These are phyloP conservation scores for Solanum aculeatissimum DNA, from an alignment of 305 asterid genomes.

Conservation along the genomic window DNA sequence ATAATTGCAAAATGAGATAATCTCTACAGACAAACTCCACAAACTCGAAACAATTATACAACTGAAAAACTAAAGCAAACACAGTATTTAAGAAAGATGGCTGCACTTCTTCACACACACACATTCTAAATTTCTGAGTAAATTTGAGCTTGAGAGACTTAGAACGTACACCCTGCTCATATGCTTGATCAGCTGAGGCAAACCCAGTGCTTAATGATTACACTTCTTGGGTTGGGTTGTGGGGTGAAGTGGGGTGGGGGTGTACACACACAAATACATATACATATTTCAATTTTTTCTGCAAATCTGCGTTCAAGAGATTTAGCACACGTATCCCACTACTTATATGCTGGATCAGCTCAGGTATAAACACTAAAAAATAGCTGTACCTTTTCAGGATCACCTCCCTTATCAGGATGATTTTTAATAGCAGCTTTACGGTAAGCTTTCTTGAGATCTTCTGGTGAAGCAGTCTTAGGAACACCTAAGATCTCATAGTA, in stretches of 20 bases:
- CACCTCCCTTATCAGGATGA: conserved; percentile 38
- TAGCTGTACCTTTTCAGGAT: conserved; percentile 24
- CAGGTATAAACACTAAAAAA: neutral
- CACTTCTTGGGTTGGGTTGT: neutral
- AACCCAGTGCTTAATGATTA: neutral
- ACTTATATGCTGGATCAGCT: neutral
- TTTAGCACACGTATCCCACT: neutral
- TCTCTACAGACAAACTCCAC: neutral
- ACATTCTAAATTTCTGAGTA: neutral
- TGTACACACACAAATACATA: neutral
- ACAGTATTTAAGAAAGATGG: neutral
- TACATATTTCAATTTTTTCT: neutral
- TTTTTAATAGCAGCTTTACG: conserved; percentile 33
- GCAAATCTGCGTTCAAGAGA: neutral
- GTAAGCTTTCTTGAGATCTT: conserved; percentile 35
- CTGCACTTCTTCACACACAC: neutral
- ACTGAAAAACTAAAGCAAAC: neutral
- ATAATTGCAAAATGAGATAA: neutral
- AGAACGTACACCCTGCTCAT: neutral
- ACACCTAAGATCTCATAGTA: conserved; percentile 34
- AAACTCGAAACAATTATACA: neutral
- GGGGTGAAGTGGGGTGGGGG: too few relatives aligned
- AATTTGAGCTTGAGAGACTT: neutral
- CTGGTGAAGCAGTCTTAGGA: conserved; percentile 19
- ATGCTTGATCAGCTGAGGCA: neutral